Base-by-base conservation (phyloP, 768 basidiomycete genomes). In the Mycena rosella region DNA sequence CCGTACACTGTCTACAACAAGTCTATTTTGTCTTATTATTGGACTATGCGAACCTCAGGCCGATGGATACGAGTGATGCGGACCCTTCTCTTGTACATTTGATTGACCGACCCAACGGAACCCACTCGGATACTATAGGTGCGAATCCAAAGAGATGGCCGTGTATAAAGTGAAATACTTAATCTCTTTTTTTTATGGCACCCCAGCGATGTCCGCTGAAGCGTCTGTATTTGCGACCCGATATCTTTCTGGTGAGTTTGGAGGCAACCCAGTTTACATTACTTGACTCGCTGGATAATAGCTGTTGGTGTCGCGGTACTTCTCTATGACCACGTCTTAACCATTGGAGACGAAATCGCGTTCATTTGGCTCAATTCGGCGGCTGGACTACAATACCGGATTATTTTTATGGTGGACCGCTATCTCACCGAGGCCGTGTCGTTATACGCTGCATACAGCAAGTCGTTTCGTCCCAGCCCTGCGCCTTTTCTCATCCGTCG, bases 361-460 rank as follows among this genome's bases (percentile, higher is more conserved):
- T 29, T 55, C 2, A 67, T 67, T n/a, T 67, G 65, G 65, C 47
- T 51, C 17, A 67, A 60, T n/a, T 17, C 49, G 9, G 49, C 58
- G 51, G 65, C 58, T 20, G 65, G 52, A 5, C 27, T 60, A 4
- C 30, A 40, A 42, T 32, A 60, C 24, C 57, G 58, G 20, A n/a
- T 44, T 10, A 49, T 32, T 15, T 67, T 67, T 27, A 5, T 60
- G n/a, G 36, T 55, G 36, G 60, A 67, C 49, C 49, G 65, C 0
- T 67, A 67, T 48, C 10, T 60, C 7, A 55, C 51, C 1, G 57
- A 45, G 34, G 58, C 42, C 27, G 30, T 67, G 13, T n/a, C 44
- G 10, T 10, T 67, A n/a, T 67, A 67, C 18, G 49, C 52, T 13
- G 57, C 65, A 27, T 55, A 67, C 34, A 60, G 65, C 47, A 32